These are phyloP conservation scores for Lanmaoa pseudosensibilis DNA, from an alignment of 768 basidiomycete genomes.

Conservation along the genomic window DNA sequence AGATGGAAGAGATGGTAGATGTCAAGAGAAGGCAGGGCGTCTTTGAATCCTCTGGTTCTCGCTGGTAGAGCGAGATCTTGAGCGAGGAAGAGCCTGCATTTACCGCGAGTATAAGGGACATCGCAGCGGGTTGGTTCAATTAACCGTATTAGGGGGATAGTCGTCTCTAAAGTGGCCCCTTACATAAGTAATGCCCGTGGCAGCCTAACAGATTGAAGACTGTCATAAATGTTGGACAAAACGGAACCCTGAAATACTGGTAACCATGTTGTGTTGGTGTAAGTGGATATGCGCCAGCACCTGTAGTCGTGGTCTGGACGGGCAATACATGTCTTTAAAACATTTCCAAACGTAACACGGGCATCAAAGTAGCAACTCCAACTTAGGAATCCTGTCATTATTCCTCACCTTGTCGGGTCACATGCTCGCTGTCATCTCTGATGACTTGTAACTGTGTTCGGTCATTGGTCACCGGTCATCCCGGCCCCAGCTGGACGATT, in stretches of 20 bases:
- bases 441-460: background rate
- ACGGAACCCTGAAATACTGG: no score
- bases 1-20: conserved; percentile 57
- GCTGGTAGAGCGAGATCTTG: conserved; percentile 70
- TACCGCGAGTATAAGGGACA: conserved; percentile 59
- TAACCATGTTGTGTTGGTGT: no score
- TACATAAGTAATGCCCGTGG: background rate
- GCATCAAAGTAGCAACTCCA: background rate
- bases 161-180: background rate
- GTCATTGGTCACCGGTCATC: no score
- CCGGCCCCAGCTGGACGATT: background rate
- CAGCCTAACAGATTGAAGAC: no score
- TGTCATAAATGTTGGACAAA: no score
- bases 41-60: conserved; percentile 27
- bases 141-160: background rate
- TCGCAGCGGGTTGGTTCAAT: background rate
- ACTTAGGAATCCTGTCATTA: background rate
- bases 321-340: no score
- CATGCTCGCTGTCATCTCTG: background rate
- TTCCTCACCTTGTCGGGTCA: background rate
- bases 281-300: no score
- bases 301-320: no score
- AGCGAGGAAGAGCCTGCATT: conserved; percentile 87
- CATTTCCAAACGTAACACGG: background rate
- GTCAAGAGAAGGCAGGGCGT: conserved; percentile 48